Percentiles rank a stretch among this genome's conserved stretches.
These are phyloP conservation scores for Dactylellina sp. DNA, from an alignment of 2,329 filamentous ascomycete genomes.

Conservation along the genomic window DNA sequence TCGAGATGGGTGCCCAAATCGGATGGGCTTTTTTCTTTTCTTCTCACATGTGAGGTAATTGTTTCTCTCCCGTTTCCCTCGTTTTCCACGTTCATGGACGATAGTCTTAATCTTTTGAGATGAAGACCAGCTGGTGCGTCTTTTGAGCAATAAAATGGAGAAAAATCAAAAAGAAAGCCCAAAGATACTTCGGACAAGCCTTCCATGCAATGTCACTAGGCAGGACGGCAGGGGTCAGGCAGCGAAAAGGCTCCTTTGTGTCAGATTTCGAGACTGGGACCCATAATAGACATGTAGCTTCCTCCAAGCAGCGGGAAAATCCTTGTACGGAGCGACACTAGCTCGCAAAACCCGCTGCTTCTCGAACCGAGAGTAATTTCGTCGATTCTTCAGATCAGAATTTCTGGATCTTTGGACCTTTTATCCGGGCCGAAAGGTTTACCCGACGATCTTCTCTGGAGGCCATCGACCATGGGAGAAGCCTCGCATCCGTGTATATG, in stretches of 20 bases:
- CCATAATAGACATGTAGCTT: slow-evolving; percentile 51
- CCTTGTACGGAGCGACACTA: slow-evolving; percentile 47
- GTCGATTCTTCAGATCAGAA: slow-evolving; percentile 35
- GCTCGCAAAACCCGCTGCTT: slow-evolving; percentile 30
- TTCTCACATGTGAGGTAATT: slow-evolving; percentile 50
- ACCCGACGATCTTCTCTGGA: slow-evolving; percentile 35
- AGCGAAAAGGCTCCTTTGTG: slow-evolving; percentile 56
- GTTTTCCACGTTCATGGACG: slow-evolving; percentile 15
- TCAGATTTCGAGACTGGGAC: slow-evolving; percentile 50
- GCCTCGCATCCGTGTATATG: slow-evolving; percentile 26
- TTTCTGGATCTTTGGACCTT: slow-evolving; percentile 24
- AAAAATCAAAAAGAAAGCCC: slow-evolving; percentile 16
- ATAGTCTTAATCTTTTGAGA: slow-evolving; percentile 28
- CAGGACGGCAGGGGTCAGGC: slow-evolving; percentile 53
- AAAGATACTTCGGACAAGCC: slow-evolving; percentile 46
- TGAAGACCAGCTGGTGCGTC: slow-evolving; percentile 29
- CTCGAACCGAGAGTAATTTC: slow-evolving; percentile 27
- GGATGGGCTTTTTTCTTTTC: background rate
- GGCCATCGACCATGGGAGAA: slow-evolving; percentile 25
- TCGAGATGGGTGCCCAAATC: slow-evolving; percentile 1
- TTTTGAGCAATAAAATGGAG: slow-evolving; percentile 57
- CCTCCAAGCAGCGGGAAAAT: slow-evolving; percentile 55
- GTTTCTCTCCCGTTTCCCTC: slow-evolving; percentile 49
- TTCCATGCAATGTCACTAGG: slow-evolving; percentile 54
- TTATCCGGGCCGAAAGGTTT: slow-evolving; percentile 54